These are phyloP conservation scores for Sclerotinia subarctica DNA, from an alignment of 2,329 filamentous ascomycete genomes.

Conservation along the genomic window DNA sequence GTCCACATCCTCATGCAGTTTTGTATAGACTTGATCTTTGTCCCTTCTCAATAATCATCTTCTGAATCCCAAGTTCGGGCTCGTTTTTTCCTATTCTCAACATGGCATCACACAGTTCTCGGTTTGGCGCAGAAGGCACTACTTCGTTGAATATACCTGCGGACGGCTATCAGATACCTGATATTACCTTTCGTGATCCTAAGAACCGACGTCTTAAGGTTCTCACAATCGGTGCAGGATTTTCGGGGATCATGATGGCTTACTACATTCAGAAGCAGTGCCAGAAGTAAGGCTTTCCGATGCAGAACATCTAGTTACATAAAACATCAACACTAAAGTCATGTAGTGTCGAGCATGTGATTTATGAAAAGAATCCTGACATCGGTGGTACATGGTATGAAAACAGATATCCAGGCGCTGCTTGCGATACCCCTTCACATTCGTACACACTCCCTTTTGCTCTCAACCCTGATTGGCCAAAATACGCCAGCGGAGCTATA, in stretches of 20 bases:
- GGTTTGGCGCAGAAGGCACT: not conserved
- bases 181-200: slow-evolving; percentile 36
- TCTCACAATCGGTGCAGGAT: slow-evolving; percentile 48
- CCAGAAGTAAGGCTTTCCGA: slow-evolving; percentile 25
- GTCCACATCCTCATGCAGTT: not conserved
- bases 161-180: slow-evolving; percentile 14
- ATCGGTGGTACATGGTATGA: slow-evolving; percentile 47
- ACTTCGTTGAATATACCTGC: not conserved
- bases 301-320: not conserved
- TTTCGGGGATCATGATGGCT: slow-evolving; percentile 48
- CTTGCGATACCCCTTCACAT: slow-evolving; percentile 41
- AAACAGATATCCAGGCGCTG: slow-evolving; percentile 53
- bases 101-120: slow-evolving; percentile 11
- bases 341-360: slow-evolving; percentile 45
- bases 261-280: slow-evolving; percentile 47
- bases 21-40: not conserved
- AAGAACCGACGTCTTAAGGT: slow-evolving; percentile 45
- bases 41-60: not conserved
- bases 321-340: not conserved
- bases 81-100: not conserved
- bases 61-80: not conserved
- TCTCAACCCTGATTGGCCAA: slow-evolving; percentile 55
- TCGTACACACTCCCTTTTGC: slow-evolving; percentile 52
- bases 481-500: slow-evolving; percentile 55
- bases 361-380: slow-evolving; percentile 48